Base-by-base conservation (phyloP, 371 early-diverging fungal species). In the Mucor ambiguus region DNA sequence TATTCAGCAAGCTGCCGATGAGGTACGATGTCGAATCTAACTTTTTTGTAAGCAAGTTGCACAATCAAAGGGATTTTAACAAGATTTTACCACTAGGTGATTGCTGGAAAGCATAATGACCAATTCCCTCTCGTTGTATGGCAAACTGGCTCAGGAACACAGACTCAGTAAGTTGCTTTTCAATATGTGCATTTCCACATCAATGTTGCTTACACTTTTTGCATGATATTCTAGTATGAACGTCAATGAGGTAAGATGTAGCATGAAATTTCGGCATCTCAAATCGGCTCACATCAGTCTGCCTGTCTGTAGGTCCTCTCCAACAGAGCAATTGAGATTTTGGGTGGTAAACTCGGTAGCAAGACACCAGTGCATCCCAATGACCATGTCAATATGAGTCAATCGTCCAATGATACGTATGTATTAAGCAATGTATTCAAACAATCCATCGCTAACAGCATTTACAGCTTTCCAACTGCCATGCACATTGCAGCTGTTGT, bases 131-230 rank as follows among this genome's bases (percentile, higher is more conserved):
- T 98, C 59, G 97, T 98, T 28, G 92, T 96, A 37, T 98, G 92
- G 94, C 96, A 97, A 78, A 97, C 97, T 32, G 98, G 98, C n/a
- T 94, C 95, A 24, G 98, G 98, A 59, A 98, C 97, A n/a, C 97
- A 97, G 85, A 89, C 94, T 64, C 95, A 97, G 78, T 78, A 75
- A 69, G 78, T 68, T 30, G 38, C n/a, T 11, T 20, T 22, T 44
- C 3, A 3, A 18, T 7, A 55, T 32, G 7, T 55, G 46, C 16
- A 1, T 4, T 3, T 30, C 18, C 30, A 16, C 26, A 26, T 58
- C 8, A 9, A 24, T 30, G 22, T 48, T 9, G 22, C 10, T 46
- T n/a, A 46, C 3, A 8, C 20, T 41, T 22, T 46, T 46, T 46
- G 46, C 24, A 46, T 41, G 6, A 46, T 46, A 0, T 10, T 46